phyloP scores from a whole-genome alignment of 805 yeast species.

The Metschnikowia cubensis region DNA sequence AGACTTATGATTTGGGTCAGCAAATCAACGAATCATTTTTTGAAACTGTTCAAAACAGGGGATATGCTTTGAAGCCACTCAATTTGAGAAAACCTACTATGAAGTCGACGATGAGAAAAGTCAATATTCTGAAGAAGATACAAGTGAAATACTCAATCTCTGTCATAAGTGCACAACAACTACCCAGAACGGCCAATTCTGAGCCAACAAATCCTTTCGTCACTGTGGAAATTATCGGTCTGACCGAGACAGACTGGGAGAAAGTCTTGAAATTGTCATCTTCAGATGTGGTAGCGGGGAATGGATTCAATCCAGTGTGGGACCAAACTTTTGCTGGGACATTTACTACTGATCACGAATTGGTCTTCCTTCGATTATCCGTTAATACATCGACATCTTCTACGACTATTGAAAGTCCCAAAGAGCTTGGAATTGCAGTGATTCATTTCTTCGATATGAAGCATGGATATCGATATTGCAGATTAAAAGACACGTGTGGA shows the following conservation, averaged over 20 bases:
- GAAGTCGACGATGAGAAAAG: slow-evolving; percentile 19
- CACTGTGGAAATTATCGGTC: slow-evolving; percentile 56
- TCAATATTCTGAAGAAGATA: slow-evolving; percentile 4
- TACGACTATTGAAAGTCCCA: slow-evolving; percentile 20
- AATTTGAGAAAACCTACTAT: slow-evolving; percentile 36
- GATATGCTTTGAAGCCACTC: slow-evolving; percentile 77
- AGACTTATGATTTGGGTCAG: slow-evolving; percentile 83
- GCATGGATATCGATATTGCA: slow-evolving; percentile 79
- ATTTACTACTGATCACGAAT: slow-evolving; percentile 31
- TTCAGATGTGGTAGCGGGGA: slow-evolving; percentile 42
- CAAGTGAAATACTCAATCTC: slow-evolving; percentile 23
- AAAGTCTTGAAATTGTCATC: slow-evolving; percentile 4
- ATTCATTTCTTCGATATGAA: slow-evolving; percentile 59
- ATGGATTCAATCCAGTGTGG: slow-evolving; percentile 92
- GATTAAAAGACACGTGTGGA: slow-evolving; percentile 73
- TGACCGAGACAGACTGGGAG: slow-evolving; percentile 24
- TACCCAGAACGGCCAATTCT: slow-evolving; percentile 49
- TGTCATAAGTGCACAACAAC: slow-evolving; percentile 78
- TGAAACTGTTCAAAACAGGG: slow-evolving; percentile 52
- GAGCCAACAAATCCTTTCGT: slow-evolving; percentile 57
- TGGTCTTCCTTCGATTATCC: slow-evolving; percentile 55
- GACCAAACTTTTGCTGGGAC: slow-evolving; percentile 48
- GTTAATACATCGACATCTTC: slow-evolving; percentile 37
- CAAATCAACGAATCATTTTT: slow-evolving; percentile 85
- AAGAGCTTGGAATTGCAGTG: slow-evolving; percentile 54